These are phyloP conservation scores for Lyophyllum decastes DNA, from an alignment of 768 basidiomycete species.

Conservation along the genomic window DNA sequence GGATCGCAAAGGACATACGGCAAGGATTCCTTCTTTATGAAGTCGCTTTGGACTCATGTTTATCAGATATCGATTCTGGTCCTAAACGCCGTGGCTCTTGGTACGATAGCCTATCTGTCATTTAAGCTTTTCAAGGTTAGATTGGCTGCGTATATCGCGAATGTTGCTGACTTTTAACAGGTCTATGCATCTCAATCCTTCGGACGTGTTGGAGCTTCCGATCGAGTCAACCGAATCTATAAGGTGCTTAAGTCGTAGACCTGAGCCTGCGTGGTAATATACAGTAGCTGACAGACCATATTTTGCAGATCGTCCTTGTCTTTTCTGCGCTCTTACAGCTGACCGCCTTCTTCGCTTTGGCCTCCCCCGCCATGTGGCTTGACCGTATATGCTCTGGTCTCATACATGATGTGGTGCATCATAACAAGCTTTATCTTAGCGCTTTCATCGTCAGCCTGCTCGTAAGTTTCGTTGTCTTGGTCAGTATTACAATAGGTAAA, in stretches of 20 bases:
- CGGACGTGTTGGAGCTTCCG: slow-evolving; percentile 49
- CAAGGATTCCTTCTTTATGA: slow-evolving; percentile 23
- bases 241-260: slow-evolving; percentile 32
- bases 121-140: slow-evolving; percentile 44
- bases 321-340: slow-evolving; percentile 52
- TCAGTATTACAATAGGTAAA: neutral
- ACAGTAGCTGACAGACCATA: neutral
- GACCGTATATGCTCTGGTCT: slow-evolving; percentile 41
- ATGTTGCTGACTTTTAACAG: slow-evolving; percentile 13
- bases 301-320: slow-evolving; percentile 44
- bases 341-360: slow-evolving; percentile 48
- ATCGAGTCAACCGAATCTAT: slow-evolving; percentile 45
- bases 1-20: slow-evolving; percentile 31
- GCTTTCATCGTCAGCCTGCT: slow-evolving; percentile 40
- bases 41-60: neutral
- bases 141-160: neutral
- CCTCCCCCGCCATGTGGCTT: slow-evolving; percentile 50
- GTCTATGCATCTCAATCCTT: slow-evolving; percentile 48
- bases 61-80: slow-evolving; percentile 42
- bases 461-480: slow-evolving; percentile 29
- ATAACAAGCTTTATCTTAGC: slow-evolving; percentile 38
- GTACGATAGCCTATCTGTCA: slow-evolving; percentile 39
- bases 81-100: slow-evolving; percentile 35
- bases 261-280: neutral
- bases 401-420: slow-evolving; percentile 33